Base-by-base conservation (phyloP, 2,329 filamentous ascomycete genomes). In the Trichophyton mentagrophytes region DNA sequence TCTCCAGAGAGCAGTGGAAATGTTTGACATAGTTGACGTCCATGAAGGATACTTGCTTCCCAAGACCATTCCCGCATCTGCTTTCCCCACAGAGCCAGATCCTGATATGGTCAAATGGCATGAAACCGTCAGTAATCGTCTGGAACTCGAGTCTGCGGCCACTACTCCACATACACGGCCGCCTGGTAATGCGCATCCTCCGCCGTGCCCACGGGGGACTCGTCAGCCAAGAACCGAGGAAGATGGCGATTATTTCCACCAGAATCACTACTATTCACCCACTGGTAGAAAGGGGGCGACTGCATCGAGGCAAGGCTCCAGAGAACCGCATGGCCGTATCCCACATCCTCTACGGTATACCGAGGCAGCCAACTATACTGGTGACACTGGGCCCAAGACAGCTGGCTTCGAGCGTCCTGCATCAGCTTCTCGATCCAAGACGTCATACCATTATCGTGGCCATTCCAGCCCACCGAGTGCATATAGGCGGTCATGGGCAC, bases 61-160 rank as follows among this genome's bases (percentile, higher is more conserved):
- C 5, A 85, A 84, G 68, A 70, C 78, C 2, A 75, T 86, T 11
- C 83, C 90, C 0, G 85, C 87, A 46, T 82, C 85, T 61, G 82
- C 85, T 0, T 88, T 92, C 62, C 92, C 93, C 0, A 70, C 79
- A 1, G 77, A 82, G 49, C 82, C 90, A 1, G 92, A 97, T 67
- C 76, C 80, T 3, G 86, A 87, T n/a, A 90, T 96, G 74, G 84
- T 90, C 60, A 78, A 80, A 62, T 99, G 93, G 92, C 90, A 97
- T 70, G 84, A 88, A 66, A 78, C 80, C 1, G 91, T 95, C 61
- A 87, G 85, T 40, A 80, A 86, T 62, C 84, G 82, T 66, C 74
- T 96, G 57, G 82, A 85, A 63, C 78, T 81, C 61, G 85, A 91
- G 66, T 82, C 49, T 36, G 49, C 49, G 7, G 25, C n/a, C 25